Base-by-base conservation (phyloP, 75 land plant species). In the Cryptomeria japonica region DNA sequence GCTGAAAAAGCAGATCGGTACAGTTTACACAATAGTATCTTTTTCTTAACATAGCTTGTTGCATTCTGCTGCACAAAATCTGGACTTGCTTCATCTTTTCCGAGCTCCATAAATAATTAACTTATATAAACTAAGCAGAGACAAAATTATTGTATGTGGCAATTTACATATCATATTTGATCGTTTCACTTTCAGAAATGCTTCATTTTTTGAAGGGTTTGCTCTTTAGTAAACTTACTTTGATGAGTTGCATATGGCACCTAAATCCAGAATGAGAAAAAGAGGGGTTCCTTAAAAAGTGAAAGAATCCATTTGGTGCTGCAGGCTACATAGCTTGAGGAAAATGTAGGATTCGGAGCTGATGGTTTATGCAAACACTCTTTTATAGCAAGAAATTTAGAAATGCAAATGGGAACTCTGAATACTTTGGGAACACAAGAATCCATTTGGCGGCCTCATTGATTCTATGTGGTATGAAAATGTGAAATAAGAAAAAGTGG, bases 1-100 rank as follows among this genome's bases (percentile, higher is more conserved):
- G 44, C 9, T 77, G 92, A 93, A 78, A 79, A 89, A 31, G 89
- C 87, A 15, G 93, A 91, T 87, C 85, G 99, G 99, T 97, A 91
- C 25, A 16, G 78, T 37, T 18, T 15, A 16, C 18, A 36, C 16
- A 37, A 19, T 1, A 49, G 12, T 10, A 10, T 49, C 12, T 49
- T 49, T 49, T 49, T 10, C 12, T 49, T 49, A 49, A 9, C 28
- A 19, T 41, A 10, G 31, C 83, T 47, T 77, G 46, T 49, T 7
- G 32, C 32, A 38, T 83, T 8, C 36, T 19, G 49, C 22, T 86
- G 38, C 18, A n/a, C 58, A 34, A 78, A 5, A 61, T n/a, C 51
- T 49, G 42, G n/a, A 42, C 31, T 25, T 55, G 49, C 34, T 22
- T 68, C 75, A 31, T 15, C 6, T 87, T 61, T 46, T 80, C 0